Conservation (phyloP, 768 basidiomycete species). For the Chalciporus chontae region DNA sequence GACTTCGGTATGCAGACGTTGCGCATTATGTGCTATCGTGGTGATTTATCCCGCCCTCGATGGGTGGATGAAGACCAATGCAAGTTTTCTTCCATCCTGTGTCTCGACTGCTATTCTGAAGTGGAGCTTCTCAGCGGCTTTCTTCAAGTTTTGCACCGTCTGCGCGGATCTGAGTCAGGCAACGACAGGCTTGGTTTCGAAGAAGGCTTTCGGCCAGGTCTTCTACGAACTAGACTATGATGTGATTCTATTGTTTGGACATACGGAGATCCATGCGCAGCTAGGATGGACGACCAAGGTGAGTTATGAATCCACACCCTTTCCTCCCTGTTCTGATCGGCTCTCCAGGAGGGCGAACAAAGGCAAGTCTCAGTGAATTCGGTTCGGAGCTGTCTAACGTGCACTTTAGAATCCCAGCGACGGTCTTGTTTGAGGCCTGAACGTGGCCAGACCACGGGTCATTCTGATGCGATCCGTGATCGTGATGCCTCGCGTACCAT, state of each 20-base stretch:
- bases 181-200: background rate
- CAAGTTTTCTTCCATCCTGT: background rate
- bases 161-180: background rate
- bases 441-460: background rate
- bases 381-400: background rate
- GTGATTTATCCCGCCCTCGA: slow-evolving; percentile 3
- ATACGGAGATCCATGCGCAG: slow-evolving; percentile 6
- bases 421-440: background rate
- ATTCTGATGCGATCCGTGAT: background rate
- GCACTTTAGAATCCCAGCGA: background rate
- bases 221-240: slow-evolving; percentile 15
- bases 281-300: slow-evolving; percentile 10
- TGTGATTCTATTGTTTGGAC: slow-evolving; percentile 11
- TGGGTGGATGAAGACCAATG: slow-evolving; percentile 17
- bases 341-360: slow-evolving; percentile 1
- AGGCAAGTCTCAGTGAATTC: background rate
- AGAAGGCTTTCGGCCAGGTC: background rate
- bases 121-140: background rate
- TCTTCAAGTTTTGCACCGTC: slow-evolving; percentile 5
- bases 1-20: slow-evolving; percentile 6
- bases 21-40: slow-evolving; percentile 9
- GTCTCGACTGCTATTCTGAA: background rate
- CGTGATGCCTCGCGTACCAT: background rate
- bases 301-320: background rate
- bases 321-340: background rate